phyloP scores from a whole-genome alignment of 2,329 filamentous ascomycete species.

The Dendryphion nanum region DNA sequence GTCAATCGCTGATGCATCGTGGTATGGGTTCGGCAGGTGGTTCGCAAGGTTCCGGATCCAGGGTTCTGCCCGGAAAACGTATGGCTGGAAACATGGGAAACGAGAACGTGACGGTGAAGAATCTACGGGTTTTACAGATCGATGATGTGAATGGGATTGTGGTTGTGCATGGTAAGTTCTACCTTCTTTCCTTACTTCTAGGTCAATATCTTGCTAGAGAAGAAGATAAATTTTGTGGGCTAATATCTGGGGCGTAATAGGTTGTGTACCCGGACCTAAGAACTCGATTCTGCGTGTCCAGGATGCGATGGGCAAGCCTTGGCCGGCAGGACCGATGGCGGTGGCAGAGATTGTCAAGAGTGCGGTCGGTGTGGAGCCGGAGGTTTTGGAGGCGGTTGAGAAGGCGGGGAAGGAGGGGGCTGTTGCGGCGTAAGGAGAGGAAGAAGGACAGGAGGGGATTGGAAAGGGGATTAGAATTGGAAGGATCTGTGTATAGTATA shows the following conservation, averaged over 20 bases:
- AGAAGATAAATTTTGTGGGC: slow-evolving; percentile 2
- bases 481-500: no score
- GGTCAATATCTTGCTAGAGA: no score
- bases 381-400: not conserved
- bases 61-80: slow-evolving; percentile 93
- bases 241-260: slow-evolving; percentile 31
- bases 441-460: not conserved
- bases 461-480: no score
- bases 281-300: slow-evolving; percentile 80
- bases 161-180: slow-evolving; percentile 70
- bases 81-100: slow-evolving; percentile 97
- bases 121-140: slow-evolving; percentile 83
- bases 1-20: slow-evolving; percentile 91
- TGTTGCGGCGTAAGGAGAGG: no score
- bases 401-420: not conserved
- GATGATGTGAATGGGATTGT: slow-evolving; percentile 85
- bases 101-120: slow-evolving; percentile 84
- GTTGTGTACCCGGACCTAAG: slow-evolving; percentile 81
- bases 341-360: slow-evolving; percentile 21
- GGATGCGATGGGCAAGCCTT: slow-evolving; percentile 86
- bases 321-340: slow-evolving; percentile 54
- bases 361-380: no score
- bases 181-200: no score
- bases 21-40: slow-evolving; percentile 87
- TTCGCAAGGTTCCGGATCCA: slow-evolving; percentile 86